Base-by-base conservation (phyloP, 202 grass and related monocot genomes). In the Panicum hallii region DNA sequence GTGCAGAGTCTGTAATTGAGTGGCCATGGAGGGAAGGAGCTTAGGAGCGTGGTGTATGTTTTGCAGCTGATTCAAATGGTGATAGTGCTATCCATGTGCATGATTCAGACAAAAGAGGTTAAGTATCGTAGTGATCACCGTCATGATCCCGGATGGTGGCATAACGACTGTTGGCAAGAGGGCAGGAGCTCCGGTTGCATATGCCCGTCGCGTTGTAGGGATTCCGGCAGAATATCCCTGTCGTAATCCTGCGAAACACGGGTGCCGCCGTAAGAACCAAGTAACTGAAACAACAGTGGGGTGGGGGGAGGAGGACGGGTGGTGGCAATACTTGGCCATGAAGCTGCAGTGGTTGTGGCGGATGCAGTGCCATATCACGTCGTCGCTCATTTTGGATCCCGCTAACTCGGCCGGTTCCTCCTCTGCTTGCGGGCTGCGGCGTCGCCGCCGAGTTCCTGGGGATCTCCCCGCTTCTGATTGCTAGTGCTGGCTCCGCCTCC, bases 101-200 rank as follows among this genome's bases (percentile, higher is more conserved):
- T 26, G 26, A 26, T 26, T 26, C 26, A 26, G 26, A 26, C 26
- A 26, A 26, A 26, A 26, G 26, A 26, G 26, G 26, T 26, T 26
- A 26, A 26, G 26, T 26, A 26, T 26, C 26, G 26, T 26, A 26
- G 62, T 64, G 15, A 17, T 82, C 54, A 98, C 96, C 90, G 4
- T 95, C 93, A 52, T 93, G 89, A 68, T 97, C 95, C 4, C 92
- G 85, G 70, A 91, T 97, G 14, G 95, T 97, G 50, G 90, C 89
- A 20, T 95, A 99, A 76, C 93, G 86, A 72, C 96, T 99, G 84
- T 99, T 99, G n/a, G 93, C 96, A 8, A 99, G 93, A 1, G 91
- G 96, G 67, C 96, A 99, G 11, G 96, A 99, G 71, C 96, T 99
- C 66, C 96, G 79, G 80, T 95, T 99, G 81, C 96, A 95, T 32